phyloP scores from a whole-genome alignment of 441 rosid genomes.

The Jatropha multifida region DNA sequence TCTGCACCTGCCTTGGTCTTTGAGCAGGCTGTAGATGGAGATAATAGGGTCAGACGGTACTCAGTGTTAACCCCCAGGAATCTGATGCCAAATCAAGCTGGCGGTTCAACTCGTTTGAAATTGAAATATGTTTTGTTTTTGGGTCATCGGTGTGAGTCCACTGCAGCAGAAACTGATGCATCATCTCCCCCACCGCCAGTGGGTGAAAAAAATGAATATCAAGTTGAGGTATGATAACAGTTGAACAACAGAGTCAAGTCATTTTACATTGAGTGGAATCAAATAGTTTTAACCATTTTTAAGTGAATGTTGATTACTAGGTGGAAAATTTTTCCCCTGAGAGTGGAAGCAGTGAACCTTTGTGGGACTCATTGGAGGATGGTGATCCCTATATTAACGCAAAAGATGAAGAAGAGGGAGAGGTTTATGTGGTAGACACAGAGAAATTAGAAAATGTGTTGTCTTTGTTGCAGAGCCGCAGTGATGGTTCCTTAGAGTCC shows the following conservation, averaged over 20 bases:
- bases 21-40: slow-evolving; percentile 46
- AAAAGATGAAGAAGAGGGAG: slow-evolving; percentile 10
- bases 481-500: slow-evolving; percentile 60
- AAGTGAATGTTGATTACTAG: no score
- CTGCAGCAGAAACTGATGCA: slow-evolving; percentile 64
- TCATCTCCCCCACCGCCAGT: slow-evolving; percentile 53
- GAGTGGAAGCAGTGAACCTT: background rate
- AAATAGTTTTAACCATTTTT: slow-evolving; percentile 1
- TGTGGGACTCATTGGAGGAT: background rate
- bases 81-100: slow-evolving; percentile 17
- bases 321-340: slow-evolving; percentile 5
- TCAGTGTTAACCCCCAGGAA: slow-evolving; percentile 48
- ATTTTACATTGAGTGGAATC: slow-evolving; percentile 5
- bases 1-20: no score
- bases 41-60: slow-evolving; percentile 52
- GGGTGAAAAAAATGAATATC: slow-evolving; percentile 81
- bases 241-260: background rate
- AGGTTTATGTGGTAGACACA: slow-evolving; percentile 41
- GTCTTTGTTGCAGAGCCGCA: slow-evolving; percentile 61
- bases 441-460: slow-evolving; percentile 57
- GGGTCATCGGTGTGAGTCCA: slow-evolving; percentile 55
- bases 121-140: slow-evolving; percentile 38
- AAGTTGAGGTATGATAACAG: slow-evolving; percentile 62
- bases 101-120: slow-evolving; percentile 31
- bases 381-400: background rate